Percentiles rank a stretch among this genome's conserved stretches.
These are phyloP conservation scores for Lyophyllum semitale DNA, from an alignment of 768 basidiomycete genomes.

Conservation along the genomic window DNA sequence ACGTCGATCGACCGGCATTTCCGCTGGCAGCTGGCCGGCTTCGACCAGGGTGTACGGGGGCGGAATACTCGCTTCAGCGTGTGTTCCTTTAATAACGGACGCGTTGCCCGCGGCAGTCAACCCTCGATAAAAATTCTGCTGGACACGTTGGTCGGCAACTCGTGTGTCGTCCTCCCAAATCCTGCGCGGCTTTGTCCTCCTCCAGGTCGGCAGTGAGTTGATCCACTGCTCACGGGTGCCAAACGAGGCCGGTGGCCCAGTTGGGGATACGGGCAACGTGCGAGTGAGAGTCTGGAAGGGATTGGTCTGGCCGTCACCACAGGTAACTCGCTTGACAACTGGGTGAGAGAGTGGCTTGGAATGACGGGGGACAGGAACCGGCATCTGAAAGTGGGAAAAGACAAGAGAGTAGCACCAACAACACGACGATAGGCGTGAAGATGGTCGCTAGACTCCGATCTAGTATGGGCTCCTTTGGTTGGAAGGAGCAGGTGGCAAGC, in stretches of 20 bases:
- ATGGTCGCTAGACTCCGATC: conserved; percentile 44
- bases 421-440: conserved; percentile 42
- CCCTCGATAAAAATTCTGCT: conserved; percentile 71
- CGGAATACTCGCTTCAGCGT: conserved; percentile 85
- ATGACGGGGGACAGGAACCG: conserved; percentile 77
- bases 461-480: conserved; percentile 39
- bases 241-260: conserved; percentile 64
- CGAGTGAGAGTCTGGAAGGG: conserved; percentile 56
- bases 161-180: conserved; percentile 61
- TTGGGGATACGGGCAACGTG: conserved; percentile 60
- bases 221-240: conserved; percentile 75
- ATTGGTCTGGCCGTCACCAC: conserved; percentile 44
- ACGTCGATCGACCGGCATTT: conserved; percentile 9
- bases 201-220: conserved; percentile 69
- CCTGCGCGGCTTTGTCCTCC: conserved; percentile 65
- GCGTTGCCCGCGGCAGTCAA: conserved; percentile 79
- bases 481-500: conserved; percentile 36
- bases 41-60: conserved; percentile 49
- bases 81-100: conserved; percentile 81
- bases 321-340: conserved; percentile 59
- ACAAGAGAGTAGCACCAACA: conserved; percentile 43
- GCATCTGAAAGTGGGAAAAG: conserved; percentile 66
- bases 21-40: conserved; percentile 18
- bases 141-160: conserved; percentile 26
- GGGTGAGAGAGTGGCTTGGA: conserved; percentile 61